Conservation (phyloP, 768 basidiomycete genomes). For the Lenzites betulinus region DNA sequence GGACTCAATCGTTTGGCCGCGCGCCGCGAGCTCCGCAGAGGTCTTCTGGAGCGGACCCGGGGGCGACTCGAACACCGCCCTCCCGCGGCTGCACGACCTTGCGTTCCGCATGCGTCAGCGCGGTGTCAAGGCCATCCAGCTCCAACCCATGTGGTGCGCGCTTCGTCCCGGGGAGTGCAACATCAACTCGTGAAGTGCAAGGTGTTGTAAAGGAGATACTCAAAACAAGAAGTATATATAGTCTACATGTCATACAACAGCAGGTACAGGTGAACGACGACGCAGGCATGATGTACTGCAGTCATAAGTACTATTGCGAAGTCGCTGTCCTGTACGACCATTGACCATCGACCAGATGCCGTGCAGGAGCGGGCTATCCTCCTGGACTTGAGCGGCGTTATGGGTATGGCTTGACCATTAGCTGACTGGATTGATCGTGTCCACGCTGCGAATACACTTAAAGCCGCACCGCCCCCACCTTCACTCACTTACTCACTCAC, state of each 20-base stretch:
- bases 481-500: too few relatives aligned
- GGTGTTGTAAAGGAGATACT: neutral
- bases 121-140: conserved; percentile 57
- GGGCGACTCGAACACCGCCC: conserved; percentile 41
- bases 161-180: conserved; percentile 56
- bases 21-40: conserved; percentile 72
- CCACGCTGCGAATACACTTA: too few relatives aligned
- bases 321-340: too few relatives aligned
- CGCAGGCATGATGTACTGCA: too few relatives aligned
- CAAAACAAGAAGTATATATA: neutral
- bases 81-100: conserved; percentile 68
- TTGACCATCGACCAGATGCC: too few relatives aligned
- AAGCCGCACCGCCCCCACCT: too few relatives aligned
- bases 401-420: too few relatives aligned
- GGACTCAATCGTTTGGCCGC: conserved; percentile 72
- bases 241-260: neutral
- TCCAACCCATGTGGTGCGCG: conserved; percentile 77
- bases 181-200: conserved; percentile 5
- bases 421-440: too few relatives aligned
- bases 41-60: conserved; percentile 70
- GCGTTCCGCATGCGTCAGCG: conserved; percentile 61
- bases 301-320: too few relatives aligned
- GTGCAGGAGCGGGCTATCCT: too few relatives aligned
- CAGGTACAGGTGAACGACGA: neutral
- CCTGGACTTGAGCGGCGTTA: too few relatives aligned